Evolutionary conservation across 345 rosid species (phyloP), one percentile per base, ranked within the genome.

Genomic region (Euphorbia lathyris): DNA sequence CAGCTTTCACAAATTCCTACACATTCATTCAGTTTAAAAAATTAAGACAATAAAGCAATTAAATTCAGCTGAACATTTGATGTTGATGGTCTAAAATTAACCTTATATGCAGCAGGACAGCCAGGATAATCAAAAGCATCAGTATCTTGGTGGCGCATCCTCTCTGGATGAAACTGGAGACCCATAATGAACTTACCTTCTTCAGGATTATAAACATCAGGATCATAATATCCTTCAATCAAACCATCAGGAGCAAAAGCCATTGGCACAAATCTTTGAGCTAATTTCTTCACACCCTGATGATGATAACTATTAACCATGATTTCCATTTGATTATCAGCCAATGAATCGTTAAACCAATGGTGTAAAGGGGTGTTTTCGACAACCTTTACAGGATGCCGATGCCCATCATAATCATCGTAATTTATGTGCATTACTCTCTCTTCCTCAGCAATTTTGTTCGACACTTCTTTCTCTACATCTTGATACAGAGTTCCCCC

Each of bases 221-320:
- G 89, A 58, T 88, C 90, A 68, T 88, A 86, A n/a, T 83, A 88
- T n/a, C 93, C 93, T 83, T 88, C 90, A 59, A 85, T 69, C 79
- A 88, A 72, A 32, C 89, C 90, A 74, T 88, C 90, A 32, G 84
- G 82, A 63, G 89, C 86, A 68, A 83, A 83, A 0, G 93, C 93
- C 89, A 86, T 86, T 0, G 86, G 83, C n/a, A 74, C 82, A 29
- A 88, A 88, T 32, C 87, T 48, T 20, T 77, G 70, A 26, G 85
- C 93, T 9, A 86, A 76, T 72, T 71, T 80, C 82, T 81, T 88
- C 1, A 88, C 86, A 0, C 89, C 93, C 58, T 88, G 89, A 29
- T 86, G 93, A 13, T 86, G 90, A 76, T 88, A 88, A 38, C 89
- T 83, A 69, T 88, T 88, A 67, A 86, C 90, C 83, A 83, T 74